phyloP scores from a whole-genome alignment of 495 filamentous ascomycete species.

The Bacidia gigantensis region DNA sequence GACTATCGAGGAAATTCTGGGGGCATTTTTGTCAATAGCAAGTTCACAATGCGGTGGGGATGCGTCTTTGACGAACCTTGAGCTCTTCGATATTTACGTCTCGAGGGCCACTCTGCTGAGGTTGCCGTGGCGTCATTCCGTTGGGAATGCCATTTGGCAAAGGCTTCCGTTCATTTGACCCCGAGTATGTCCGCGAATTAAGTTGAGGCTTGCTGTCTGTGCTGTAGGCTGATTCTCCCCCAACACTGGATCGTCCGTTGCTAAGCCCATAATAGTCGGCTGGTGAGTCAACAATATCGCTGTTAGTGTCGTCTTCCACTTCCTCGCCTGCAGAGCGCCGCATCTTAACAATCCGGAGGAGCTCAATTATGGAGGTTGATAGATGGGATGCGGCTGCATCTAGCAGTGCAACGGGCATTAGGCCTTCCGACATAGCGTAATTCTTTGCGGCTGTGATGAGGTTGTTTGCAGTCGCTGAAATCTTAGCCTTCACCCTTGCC shows the following conservation, averaged over 20 bases:
- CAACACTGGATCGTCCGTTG: slow-evolving; percentile 30
- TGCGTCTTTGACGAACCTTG: slow-evolving; percentile 2
- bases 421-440: slow-evolving; percentile 61
- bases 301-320: slow-evolving; percentile 51
- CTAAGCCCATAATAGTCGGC: slow-evolving; percentile 38
- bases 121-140: slow-evolving; percentile 13
- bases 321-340: slow-evolving; percentile 58
- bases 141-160: slow-evolving; percentile 23
- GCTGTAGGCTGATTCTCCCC: slow-evolving; percentile 39
- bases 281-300: slow-evolving; percentile 28
- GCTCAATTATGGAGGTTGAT: slow-evolving; percentile 68
- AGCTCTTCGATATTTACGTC: slow-evolving; percentile 8
- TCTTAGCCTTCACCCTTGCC: slow-evolving; percentile 56
- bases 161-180: slow-evolving; percentile 8
- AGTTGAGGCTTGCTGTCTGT: slow-evolving; percentile 33
- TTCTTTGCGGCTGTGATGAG: slow-evolving; percentile 89
- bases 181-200: neutral
- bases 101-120: neutral
- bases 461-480: slow-evolving; percentile 88
- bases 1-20: slow-evolving; percentile 71
- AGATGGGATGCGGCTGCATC: slow-evolving; percentile 95
- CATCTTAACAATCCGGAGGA: slow-evolving; percentile 73
- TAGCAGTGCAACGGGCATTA: slow-evolving; percentile 88
- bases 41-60: neutral
- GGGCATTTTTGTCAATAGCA: neutral